Conservation (phyloP, 2,329 filamentous ascomycete species). For the Stagonosporopsis tanaceti region DNA sequence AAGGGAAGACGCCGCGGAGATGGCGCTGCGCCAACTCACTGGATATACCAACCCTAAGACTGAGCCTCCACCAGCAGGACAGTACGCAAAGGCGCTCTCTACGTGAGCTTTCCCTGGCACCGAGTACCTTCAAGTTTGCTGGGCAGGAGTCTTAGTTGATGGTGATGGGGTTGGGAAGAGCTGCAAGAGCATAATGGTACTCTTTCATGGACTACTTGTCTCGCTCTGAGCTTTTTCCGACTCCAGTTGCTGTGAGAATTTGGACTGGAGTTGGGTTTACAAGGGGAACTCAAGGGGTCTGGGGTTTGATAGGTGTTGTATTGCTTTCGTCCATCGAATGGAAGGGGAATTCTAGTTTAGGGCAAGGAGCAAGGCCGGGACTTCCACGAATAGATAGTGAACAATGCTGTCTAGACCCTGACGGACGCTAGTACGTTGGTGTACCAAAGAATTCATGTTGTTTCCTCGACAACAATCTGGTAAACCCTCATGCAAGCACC, state of each 20-base stretch:
- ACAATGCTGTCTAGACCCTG: conserved; percentile 6
- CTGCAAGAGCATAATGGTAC: background rate
- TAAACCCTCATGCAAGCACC: background rate
- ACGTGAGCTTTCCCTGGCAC: background rate
- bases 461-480: background rate
- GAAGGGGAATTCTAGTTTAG: background rate
- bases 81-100: conserved; percentile 24
- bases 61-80: conserved; percentile 36
- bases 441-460: conserved; percentile 1
- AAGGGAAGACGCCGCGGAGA: conserved; percentile 48
- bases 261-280: conserved; percentile 5
- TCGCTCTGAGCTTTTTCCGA: background rate
- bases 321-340: background rate
- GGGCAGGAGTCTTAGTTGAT: background rate
- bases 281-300: background rate
- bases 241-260: background rate
- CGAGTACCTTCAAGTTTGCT: background rate
- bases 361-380: conserved; percentile 5
- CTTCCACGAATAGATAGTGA: conserved; percentile 1
- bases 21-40: conserved; percentile 37
- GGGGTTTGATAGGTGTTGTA: background rate
- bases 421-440: background rate
- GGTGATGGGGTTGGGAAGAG: background rate
- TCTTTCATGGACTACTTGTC: background rate
- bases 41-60: conserved; percentile 25